Conservation (phyloP, 805 yeast genomes). For the Saturnispora saitoi region DNA sequence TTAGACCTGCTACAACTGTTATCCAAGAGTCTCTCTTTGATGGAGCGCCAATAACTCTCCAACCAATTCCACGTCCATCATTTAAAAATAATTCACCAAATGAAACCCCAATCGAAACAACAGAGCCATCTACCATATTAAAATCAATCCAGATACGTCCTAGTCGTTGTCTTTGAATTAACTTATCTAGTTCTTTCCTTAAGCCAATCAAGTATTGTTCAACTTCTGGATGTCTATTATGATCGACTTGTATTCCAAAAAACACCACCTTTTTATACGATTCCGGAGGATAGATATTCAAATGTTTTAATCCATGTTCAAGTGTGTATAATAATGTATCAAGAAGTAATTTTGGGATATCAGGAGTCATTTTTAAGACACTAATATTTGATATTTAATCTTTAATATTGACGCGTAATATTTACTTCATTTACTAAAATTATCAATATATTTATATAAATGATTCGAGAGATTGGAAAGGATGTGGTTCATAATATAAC, state of each 20-base stretch:
- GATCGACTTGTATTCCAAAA: conserved; percentile 35
- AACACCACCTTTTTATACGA: conserved; percentile 38
- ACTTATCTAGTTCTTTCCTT: conserved; percentile 14
- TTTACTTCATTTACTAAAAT: background rate
- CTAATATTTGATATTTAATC: background rate
- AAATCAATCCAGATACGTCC: conserved; percentile 3
- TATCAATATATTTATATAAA: background rate
- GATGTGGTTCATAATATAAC: conserved; percentile 68
- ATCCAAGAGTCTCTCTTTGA: conserved; percentile 2
- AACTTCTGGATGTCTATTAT: conserved; percentile 40
- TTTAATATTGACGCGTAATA: background rate
- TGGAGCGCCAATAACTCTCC: conserved; percentile 6
- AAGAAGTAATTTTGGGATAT: conserved; percentile 4
- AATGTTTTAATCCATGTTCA: conserved; percentile 47
- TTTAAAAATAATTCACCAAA: conserved; percentile 6
- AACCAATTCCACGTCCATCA: conserved; percentile 7
- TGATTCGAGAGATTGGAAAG: conserved; percentile 1
- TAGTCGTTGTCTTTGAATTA: conserved; percentile 12
- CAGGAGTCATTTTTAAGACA: background rate
- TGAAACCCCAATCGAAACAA: conserved; percentile 3
- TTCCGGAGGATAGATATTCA: conserved; percentile 43
- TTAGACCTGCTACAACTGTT: background rate
- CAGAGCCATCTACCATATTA: background rate
- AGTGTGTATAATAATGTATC: conserved; percentile 1
- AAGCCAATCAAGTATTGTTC: conserved; percentile 30